A percentile compares a stretch with the other conserved stretches of the same genome.
Evolutionary conservation across 805 yeast species (phyloP).

Genomic region (Kuraishia capsulata): DNA sequence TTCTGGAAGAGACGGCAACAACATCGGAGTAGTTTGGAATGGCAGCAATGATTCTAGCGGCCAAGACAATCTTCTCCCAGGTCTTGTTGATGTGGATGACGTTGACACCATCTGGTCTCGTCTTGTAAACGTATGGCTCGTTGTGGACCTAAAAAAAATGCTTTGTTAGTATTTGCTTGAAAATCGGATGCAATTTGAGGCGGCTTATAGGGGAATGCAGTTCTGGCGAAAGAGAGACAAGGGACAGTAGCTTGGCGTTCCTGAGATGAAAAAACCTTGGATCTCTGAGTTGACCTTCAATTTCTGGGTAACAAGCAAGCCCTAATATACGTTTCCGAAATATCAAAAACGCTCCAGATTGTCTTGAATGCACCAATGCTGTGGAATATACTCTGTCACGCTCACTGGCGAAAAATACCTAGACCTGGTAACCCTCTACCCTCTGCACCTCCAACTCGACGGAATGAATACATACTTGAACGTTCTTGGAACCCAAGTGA

Average conservation of each 20-base stretch:
- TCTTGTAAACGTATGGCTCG: constrained; percentile 93
- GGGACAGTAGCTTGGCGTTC: neutral
- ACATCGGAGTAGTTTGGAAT: constrained; percentile 98
- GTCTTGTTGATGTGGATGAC: constrained; percentile 97
- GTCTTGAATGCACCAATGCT: too few relatives aligned
- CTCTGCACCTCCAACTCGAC: too few relatives aligned
- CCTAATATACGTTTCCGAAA: too few relatives aligned
- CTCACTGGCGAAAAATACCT: too few relatives aligned
- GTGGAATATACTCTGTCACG: too few relatives aligned
- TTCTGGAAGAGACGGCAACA: constrained; percentile 98
- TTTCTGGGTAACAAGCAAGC: too few relatives aligned
- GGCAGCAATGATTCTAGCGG: constrained; percentile 99
- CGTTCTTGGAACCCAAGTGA: constrained; percentile 99
- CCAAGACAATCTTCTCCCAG: constrained; percentile 99
- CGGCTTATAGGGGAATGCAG: neutral
- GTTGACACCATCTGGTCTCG: constrained; percentile 99
- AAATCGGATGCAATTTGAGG: too few relatives aligned
- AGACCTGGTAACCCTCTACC: too few relatives aligned
- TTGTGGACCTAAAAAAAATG: constrained; percentile 66
- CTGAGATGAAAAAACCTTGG: neutral
- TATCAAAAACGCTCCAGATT: too few relatives aligned
- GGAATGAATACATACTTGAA: constrained; percentile 96
- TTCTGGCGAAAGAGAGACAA: neutral
- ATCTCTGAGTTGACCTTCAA: too few relatives aligned
- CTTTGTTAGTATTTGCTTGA: constrained; percentile 12